Percentiles rank a stretch among this genome's conserved stretches.
Evolutionary conservation across 78 protist species (phyloP).

Genomic region (Dictyostelium capitatum): DNA sequence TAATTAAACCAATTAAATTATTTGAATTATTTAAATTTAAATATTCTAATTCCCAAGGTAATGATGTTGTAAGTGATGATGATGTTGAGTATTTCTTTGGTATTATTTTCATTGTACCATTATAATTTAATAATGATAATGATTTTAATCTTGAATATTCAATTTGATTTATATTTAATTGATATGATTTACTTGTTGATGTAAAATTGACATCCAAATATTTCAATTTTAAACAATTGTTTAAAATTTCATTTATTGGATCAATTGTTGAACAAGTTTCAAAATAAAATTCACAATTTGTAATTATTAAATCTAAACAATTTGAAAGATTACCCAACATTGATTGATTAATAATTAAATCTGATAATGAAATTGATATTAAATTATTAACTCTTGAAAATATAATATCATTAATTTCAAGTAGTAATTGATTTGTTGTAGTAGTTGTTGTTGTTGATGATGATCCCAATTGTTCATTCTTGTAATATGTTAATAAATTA

Average conservation of each 20-base stretch:
- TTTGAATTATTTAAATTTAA: conserved; percentile 8
- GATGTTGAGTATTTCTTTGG: too few relatives aligned
- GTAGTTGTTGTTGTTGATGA: neutral
- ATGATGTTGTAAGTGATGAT: too few relatives aligned
- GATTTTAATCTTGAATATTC: conserved; percentile 14
- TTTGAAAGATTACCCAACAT: neutral
- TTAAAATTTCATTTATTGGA: conserved; percentile 9
- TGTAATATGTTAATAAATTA: neutral
- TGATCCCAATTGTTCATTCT: neutral
- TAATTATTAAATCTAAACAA: neutral
- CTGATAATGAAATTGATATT: neutral
- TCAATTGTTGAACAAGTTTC: neutral
- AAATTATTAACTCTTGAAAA: conserved; percentile 9
- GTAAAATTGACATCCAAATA: neutral
- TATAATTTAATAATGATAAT: neutral
- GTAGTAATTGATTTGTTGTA: neutral
- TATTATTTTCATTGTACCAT: neutral
- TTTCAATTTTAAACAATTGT: neutral
- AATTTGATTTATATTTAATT: too few relatives aligned
- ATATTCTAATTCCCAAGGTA: neutral
- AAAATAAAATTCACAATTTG: neutral
- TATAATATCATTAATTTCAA: neutral
- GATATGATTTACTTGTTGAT: too few relatives aligned
- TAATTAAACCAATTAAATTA: conserved; percentile 4
- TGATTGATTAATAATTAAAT: neutral